phyloP scores from a whole-genome alignment of 139 green algal genomes.

The Eudorina sp. region DNA sequence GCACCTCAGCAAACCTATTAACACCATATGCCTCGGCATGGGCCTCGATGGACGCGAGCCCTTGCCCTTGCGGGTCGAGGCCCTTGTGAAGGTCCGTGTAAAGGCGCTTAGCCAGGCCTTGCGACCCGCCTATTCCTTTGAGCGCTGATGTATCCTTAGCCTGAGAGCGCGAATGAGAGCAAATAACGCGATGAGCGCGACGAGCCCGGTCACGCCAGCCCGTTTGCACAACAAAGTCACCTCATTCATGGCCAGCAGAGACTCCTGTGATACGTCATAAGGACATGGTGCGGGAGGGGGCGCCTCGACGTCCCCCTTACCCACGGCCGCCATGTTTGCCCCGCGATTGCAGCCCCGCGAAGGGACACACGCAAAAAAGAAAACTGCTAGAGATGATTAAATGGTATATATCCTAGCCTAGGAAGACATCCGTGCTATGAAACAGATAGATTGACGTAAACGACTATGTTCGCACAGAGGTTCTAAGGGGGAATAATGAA shows the following conservation, averaged over 20 bases:
- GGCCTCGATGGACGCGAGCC: slow-evolving; percentile 41
- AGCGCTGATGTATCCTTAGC: slow-evolving; percentile 74
- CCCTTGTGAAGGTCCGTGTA: slow-evolving; percentile 62
- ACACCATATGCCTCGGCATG: slow-evolving; percentile 70
- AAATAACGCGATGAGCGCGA: neutral
- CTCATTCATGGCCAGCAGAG: slow-evolving; percentile 54
- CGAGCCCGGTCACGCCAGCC: neutral
- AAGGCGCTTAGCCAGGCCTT: slow-evolving; percentile 74
- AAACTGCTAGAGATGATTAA: too few relatives aligned
- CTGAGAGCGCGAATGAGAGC: slow-evolving; percentile 55
- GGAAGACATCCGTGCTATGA: too few relatives aligned
- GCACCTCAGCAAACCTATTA: slow-evolving; percentile 73
- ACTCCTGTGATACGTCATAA: slow-evolving; percentile 46
- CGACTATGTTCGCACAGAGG: too few relatives aligned
- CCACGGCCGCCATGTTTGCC: slow-evolving; percentile 23
- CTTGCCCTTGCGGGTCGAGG: slow-evolving; percentile 47
- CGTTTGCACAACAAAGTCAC: neutral
- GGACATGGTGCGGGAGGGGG: slow-evolving; percentile 39
- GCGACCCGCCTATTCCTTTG: slow-evolving; percentile 64
- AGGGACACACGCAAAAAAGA: neutral
- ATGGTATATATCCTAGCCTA: too few relatives aligned
- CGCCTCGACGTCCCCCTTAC: slow-evolving; percentile 18
- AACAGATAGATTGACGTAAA: too few relatives aligned
- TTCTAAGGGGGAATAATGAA: too few relatives aligned
- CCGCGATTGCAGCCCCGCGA: neutral